Evolutionary conservation across 2,329 filamentous ascomycete genomes (phyloP).

Genomic region (Fusarium burgessii): DNA sequence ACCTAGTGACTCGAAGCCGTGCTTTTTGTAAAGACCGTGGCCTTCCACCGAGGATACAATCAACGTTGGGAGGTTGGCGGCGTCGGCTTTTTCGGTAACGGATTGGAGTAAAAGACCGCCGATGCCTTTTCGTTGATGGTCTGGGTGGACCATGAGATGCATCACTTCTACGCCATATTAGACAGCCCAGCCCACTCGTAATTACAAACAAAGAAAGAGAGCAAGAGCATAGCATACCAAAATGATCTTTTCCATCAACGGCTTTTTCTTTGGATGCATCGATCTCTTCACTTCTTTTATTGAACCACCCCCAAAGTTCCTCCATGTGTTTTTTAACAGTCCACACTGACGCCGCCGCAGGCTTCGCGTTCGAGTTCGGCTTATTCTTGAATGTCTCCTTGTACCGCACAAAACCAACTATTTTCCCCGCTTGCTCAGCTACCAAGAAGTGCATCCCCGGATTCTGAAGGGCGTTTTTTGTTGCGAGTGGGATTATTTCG

Average conservation of each 20-base stretch:
- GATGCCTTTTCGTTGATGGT: slow-evolving; percentile 40
- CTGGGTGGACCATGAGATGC: slow-evolving; percentile 43
- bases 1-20: slow-evolving; percentile 32
- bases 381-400: slow-evolving; percentile 1
- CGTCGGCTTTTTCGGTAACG: slow-evolving; percentile 35
- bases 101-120: slow-evolving; percentile 26
- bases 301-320: slow-evolving; percentile 39
- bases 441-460: slow-evolving; percentile 28
- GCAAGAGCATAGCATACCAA: slow-evolving; percentile 16
- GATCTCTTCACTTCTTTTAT: slow-evolving; percentile 30
- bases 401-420: slow-evolving; percentile 40
- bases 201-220: not conserved
- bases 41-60: slow-evolving; percentile 38
- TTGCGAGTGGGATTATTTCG: slow-evolving; percentile 32
- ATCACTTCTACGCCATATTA: slow-evolving; percentile 27
- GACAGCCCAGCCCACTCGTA: not conserved
- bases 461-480: slow-evolving; percentile 27
- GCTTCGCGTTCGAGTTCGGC: slow-evolving; percentile 23
- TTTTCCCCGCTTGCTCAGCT: slow-evolving; percentile 28
- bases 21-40: slow-evolving; percentile 28
- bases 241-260: slow-evolving; percentile 27
- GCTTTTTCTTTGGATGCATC: slow-evolving; percentile 31
- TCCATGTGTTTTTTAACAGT: slow-evolving; percentile 36
- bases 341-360: slow-evolving; percentile 1
- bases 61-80: slow-evolving; percentile 9